phyloP scores from a whole-genome alignment of 345 rosid species.

The Corchorus olitorius region DNA sequence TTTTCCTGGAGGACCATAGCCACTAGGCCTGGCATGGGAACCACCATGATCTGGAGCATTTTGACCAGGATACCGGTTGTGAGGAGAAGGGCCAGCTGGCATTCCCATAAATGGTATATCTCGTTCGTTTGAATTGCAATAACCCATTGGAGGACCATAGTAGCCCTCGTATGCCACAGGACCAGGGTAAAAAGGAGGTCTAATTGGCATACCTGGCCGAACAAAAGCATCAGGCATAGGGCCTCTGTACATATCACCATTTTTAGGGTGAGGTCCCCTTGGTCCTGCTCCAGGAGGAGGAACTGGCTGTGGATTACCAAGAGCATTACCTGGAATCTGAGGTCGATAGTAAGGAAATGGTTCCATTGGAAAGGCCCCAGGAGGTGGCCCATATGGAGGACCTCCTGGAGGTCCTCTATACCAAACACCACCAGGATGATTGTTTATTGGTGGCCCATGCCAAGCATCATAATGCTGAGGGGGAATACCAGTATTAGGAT shows the following conservation, averaged over 20 bases:
- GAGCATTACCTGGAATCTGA: slow-evolving; percentile 58
- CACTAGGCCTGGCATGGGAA: slow-evolving; percentile 57
- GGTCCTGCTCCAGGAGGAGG: slow-evolving; percentile 71
- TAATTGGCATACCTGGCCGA: slow-evolving; percentile 77
- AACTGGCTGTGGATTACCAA: slow-evolving; percentile 53
- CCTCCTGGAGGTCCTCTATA: slow-evolving; percentile 84
- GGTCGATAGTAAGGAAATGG: slow-evolving; percentile 80
- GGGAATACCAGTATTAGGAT: slow-evolving; percentile 55
- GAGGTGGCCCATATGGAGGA: slow-evolving; percentile 75
- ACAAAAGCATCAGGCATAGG: slow-evolving; percentile 75
- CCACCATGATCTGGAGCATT: slow-evolving; percentile 50
- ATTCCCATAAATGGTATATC: slow-evolving; percentile 74
- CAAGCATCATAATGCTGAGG: slow-evolving; percentile 76
- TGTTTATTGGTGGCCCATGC: slow-evolving; percentile 83
- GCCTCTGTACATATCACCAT: slow-evolving; percentile 79
- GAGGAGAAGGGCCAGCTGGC: slow-evolving; percentile 63
- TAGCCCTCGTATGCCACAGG: slow-evolving; percentile 77
- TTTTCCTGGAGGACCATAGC: slow-evolving; percentile 52
- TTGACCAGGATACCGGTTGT: slow-evolving; percentile 50
- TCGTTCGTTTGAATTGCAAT: slow-evolving; percentile 64
- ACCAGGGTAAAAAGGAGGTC: slow-evolving; percentile 87
- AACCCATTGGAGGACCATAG: slow-evolving; percentile 86
- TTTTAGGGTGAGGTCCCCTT: slow-evolving; percentile 67
- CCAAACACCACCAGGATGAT: slow-evolving; percentile 89
- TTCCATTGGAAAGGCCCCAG: slow-evolving; percentile 85